phyloP scores from a whole-genome alignment of 371 early-diverging fungal species.

The Blakeslea trispora region DNA sequence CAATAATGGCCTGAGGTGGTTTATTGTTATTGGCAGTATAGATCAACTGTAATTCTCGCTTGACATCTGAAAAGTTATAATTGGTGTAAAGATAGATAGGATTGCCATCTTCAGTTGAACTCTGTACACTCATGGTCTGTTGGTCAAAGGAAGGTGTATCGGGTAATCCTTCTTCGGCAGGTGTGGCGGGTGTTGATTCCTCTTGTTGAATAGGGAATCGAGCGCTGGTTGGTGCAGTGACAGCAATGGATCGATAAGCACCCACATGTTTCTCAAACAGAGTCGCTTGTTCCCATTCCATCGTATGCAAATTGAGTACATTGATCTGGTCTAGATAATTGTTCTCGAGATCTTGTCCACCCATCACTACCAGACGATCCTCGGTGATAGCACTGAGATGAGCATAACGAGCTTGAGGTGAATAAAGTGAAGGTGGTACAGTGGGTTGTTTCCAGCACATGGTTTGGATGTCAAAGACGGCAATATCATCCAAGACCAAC shows the following conservation, averaged over 20 bases:
- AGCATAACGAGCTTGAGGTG: constrained; percentile 81
- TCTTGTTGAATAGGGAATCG: constrained; percentile 19
- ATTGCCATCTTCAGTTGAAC: constrained; percentile 15
- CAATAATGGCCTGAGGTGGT: background rate
- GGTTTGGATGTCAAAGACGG: constrained; percentile 66
- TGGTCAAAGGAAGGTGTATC: constrained; percentile 16
- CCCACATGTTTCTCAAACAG: constrained; percentile 76
- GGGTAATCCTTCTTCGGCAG: background rate
- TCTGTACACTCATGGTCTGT: constrained; percentile 9
- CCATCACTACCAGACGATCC: constrained; percentile 68
- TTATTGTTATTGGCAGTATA: constrained; percentile 25
- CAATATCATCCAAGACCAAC: constrained; percentile 71
- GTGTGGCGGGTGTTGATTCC: background rate
- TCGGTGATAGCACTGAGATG: constrained; percentile 67
- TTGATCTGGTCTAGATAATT: constrained; percentile 79
- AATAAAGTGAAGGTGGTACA: constrained; percentile 50
- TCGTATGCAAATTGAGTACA: constrained; percentile 67
- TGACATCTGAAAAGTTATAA: constrained; percentile 80
- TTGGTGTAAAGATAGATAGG: constrained; percentile 76
- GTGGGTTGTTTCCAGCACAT: constrained; percentile 61
- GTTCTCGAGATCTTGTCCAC: constrained; percentile 83
- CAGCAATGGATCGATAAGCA: constrained; percentile 76
- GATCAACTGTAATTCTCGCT: constrained; percentile 72
- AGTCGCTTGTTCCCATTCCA: constrained; percentile 68
- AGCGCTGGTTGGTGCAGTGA: constrained; percentile 41